Conservation (phyloP, 2,329 filamentous ascomycete genomes). For the Paecilomyces dactylethromorphus region DNA sequence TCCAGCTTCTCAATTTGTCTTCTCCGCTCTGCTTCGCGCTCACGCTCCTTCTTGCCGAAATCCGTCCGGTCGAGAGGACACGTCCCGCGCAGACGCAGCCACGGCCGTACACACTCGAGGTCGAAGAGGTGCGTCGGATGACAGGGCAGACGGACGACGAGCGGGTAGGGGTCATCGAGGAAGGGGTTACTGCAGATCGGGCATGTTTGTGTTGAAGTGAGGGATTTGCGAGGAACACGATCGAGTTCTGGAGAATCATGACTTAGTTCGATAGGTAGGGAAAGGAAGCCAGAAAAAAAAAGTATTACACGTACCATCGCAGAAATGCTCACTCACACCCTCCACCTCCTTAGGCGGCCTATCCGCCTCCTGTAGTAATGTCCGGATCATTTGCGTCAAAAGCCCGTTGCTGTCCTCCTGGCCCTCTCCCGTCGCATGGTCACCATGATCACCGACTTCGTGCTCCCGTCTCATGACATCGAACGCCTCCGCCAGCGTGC, state of each 20-base stretch:
- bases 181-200: constrained; percentile 57
- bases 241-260: constrained; percentile 42
- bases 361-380: constrained; percentile 50
- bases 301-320: constrained; percentile 38
- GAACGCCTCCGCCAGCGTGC: constrained; percentile 55
- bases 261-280: background rate
- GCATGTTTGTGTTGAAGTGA: constrained; percentile 49
- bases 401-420: constrained; percentile 35
- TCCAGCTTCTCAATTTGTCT: constrained; percentile 42
- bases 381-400: constrained; percentile 50
- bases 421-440: constrained; percentile 35
- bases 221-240: constrained; percentile 49
- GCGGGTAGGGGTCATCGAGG: constrained; percentile 57
- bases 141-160: constrained; percentile 57
- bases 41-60: constrained; percentile 50
- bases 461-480: constrained; percentile 49
- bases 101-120: constrained; percentile 58
- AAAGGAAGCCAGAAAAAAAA: background rate
- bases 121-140: constrained; percentile 58
- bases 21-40: constrained; percentile 46
- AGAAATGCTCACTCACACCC: constrained; percentile 56
- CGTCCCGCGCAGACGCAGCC: constrained; percentile 58
- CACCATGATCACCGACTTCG: constrained; percentile 25
- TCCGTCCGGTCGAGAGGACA: constrained; percentile 57
- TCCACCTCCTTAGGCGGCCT: constrained; percentile 54